phyloP scores from a whole-genome alignment of 2,329 filamentous ascomycete genomes.

The Trichophyton verrucosum region DNA sequence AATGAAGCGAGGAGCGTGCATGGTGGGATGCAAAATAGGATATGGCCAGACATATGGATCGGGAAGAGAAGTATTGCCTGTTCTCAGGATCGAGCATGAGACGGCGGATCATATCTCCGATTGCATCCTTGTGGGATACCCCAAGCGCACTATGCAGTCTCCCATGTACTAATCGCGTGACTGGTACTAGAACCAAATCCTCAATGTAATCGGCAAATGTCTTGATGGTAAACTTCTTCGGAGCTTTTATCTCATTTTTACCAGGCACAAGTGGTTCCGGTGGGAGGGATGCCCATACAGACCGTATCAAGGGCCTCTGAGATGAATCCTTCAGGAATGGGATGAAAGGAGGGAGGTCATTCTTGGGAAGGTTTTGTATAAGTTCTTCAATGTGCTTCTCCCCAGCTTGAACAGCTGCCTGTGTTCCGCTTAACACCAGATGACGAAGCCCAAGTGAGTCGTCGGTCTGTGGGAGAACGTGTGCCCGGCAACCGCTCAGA shows the following conservation, averaged over 20 bases:
- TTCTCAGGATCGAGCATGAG: slow-evolving; percentile 25
- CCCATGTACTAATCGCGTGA: slow-evolving; percentile 7
- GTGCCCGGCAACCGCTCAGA: slow-evolving; percentile 29
- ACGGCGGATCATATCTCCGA: slow-evolving; percentile 17
- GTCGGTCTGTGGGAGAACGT: slow-evolving; percentile 19
- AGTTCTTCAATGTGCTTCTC: slow-evolving; percentile 17
- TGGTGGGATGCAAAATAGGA: slow-evolving; percentile 26
- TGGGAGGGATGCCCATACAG: slow-evolving; percentile 4
- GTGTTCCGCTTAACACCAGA: slow-evolving; percentile 25
- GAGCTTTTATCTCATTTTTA: background rate
- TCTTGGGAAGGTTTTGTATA: background rate
- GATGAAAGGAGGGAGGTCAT: background rate
- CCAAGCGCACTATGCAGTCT: background rate
- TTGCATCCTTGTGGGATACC: slow-evolving; percentile 10
- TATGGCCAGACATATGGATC: slow-evolving; percentile 32
- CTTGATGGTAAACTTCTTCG: slow-evolving; percentile 19
- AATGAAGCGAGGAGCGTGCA: slow-evolving; percentile 21
- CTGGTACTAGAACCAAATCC: slow-evolving; percentile 20
- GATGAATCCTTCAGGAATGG: background rate
- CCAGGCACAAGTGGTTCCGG: background rate
- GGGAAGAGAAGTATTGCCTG: slow-evolving; percentile 25
- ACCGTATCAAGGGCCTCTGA: slow-evolving; percentile 4
- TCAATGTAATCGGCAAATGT: slow-evolving; percentile 31
- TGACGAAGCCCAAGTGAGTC: slow-evolving; percentile 24
- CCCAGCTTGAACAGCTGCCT: slow-evolving; percentile 23